These are phyloP conservation scores for Ocimum tenuiflorum DNA, from an alignment of 257 asterid genomes.

Conservation along the genomic window DNA sequence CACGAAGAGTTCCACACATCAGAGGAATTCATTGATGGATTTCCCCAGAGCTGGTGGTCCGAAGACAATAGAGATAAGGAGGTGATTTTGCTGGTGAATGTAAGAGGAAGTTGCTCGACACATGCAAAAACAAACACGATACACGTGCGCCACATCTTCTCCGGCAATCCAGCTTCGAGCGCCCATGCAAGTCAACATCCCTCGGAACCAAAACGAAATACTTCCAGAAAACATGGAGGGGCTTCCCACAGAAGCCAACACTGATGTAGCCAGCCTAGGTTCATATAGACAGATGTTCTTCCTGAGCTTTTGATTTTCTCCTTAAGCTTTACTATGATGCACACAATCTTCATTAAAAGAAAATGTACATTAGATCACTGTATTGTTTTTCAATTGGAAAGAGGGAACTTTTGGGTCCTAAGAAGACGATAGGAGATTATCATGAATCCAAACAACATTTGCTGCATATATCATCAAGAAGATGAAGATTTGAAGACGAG, in stretches of 20 bases:
- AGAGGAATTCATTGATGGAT: slow-evolving; percentile 56
- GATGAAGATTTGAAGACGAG: neutral
- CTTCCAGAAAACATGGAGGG: slow-evolving; percentile 37
- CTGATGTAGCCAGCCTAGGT: neutral
- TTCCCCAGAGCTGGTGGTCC: slow-evolving; percentile 76
- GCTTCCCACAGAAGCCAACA: slow-evolving; percentile 29
- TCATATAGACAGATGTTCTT: neutral
- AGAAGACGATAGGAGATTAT: neutral
- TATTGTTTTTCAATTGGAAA: slow-evolving; percentile 7
- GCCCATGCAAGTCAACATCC: neutral
- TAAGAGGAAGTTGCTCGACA: slow-evolving; percentile 48
- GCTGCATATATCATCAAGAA: neutral
- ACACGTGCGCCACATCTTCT: slow-evolving; percentile 39
- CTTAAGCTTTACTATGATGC: neutral
- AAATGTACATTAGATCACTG: slow-evolving; percentile 7
- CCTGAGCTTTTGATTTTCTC: neutral
- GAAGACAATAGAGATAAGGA: slow-evolving; percentile 70
- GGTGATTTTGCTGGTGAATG: slow-evolving; percentile 47
- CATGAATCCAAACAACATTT: neutral
- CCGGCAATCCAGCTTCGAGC: slow-evolving; percentile 13
- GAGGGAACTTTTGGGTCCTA: neutral
- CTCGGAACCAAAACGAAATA: slow-evolving; percentile 27
- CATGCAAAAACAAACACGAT: slow-evolving; percentile 40
- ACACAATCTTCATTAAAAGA: neutral
- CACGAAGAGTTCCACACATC: slow-evolving; percentile 56